phyloP scores from a whole-genome alignment of 2,329 filamentous ascomycete genomes.

The Cordyceps tenuipes region DNA sequence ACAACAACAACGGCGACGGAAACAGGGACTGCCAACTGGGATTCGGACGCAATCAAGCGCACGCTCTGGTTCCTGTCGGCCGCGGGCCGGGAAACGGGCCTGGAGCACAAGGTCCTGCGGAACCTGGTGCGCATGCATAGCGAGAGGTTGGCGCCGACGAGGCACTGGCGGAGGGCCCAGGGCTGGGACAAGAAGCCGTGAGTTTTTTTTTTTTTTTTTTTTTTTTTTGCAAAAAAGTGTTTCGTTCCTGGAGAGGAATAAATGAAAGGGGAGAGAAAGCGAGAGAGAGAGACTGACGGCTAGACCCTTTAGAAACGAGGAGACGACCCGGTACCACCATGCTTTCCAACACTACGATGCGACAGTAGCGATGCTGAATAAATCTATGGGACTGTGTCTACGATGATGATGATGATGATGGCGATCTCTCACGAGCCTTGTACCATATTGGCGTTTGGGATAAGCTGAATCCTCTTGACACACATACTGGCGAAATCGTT shows the following conservation, averaged over 20 bases:
- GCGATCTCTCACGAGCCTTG: not conserved
- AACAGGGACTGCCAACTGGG: constrained; percentile 16
- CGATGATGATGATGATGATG: constrained; percentile 28
- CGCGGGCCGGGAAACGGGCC: constrained; percentile 52
- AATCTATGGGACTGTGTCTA: constrained; percentile 60
- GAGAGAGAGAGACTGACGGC: not conserved
- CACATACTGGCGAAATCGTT: not conserved
- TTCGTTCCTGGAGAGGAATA: not conserved
- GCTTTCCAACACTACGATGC: constrained; percentile 57
- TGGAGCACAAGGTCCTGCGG: constrained; percentile 66
- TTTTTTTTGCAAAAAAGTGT: not conserved
- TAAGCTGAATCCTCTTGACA: not conserved
- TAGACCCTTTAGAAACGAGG: constrained; percentile 11
- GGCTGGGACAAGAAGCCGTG: constrained; percentile 19
- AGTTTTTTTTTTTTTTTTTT: no score
- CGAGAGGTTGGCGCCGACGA: constrained; percentile 12
- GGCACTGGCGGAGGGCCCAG: constrained; percentile 17
- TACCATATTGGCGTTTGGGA: not conserved
- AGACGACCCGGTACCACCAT: constrained; percentile 18
- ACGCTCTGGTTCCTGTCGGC: constrained; percentile 64
- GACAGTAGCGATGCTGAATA: constrained; percentile 66
- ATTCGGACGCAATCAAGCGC: constrained; percentile 46
- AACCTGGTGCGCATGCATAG: constrained; percentile 45
- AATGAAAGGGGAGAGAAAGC: not conserved
- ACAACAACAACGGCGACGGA: constrained; percentile 8